Base-by-base conservation (phyloP, 208 protist species). In the Acanthamoeba royreba region DNA sequence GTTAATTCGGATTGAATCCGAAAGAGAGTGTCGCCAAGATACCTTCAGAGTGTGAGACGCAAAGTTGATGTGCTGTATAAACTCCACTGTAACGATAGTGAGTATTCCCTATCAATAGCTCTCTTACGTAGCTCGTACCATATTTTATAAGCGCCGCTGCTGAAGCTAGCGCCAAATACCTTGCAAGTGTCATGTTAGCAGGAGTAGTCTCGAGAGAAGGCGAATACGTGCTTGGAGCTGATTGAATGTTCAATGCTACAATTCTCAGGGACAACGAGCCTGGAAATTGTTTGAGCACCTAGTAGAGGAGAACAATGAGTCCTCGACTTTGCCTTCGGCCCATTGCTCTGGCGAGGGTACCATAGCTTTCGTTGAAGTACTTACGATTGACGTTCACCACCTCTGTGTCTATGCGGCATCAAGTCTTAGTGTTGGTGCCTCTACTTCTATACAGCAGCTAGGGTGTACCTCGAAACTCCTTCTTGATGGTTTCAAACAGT, bases 31-130 rank as follows among this genome's bases (percentile, higher is more conserved):
- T 13, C 4, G 2, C 42, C 8, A 46, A 15, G 13, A 9, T 58
- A 66, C 81, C 49, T 89, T 89, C 28, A 89, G 46, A 33, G 49
- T 89, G 35, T 66, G 5, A 19, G 81, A 52, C 2, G 81, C 81
- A 33, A 89, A 89, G 15, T 45, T 47, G n/a, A 89, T 89, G 49
- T 89, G 46, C 53, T 89, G 81, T 28, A 89, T 89, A 42, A 89
- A 89, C 81, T 89, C 81, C 17, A 89, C 74, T 85, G 19, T 8
- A 43, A 74, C 28, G n/a, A n/a, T n/a, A n/a, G n/a, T n/a, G n/a
- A n/a, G n/a, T n/a, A n/a, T n/a, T n/a, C n/a, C n/a, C n/a, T n/a
- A n/a, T n/a, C n/a, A n/a, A n/a, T n/a, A n/a, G n/a, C n/a, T n/a
- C n/a, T n/a, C n/a, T n/a, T n/a, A n/a, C n/a, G n/a, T 40, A 35